Base-by-base conservation (phyloP, 345 rosid genomes). In the Populus simonii region DNA sequence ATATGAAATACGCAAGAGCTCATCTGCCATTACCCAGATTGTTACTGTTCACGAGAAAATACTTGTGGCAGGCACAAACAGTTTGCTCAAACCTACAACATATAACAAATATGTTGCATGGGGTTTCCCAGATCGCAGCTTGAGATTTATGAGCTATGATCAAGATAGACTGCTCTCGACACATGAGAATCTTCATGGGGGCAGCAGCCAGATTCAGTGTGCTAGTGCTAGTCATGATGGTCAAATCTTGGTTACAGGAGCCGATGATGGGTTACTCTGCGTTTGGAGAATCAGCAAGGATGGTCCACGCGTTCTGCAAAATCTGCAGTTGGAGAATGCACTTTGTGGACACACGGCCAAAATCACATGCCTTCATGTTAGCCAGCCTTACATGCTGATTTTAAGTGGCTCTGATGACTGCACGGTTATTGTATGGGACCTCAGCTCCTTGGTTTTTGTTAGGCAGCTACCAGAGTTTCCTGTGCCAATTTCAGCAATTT, bases 91-190 rank as follows among this genome's bases (percentile, higher is more conserved):
- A 85, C 98, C 99, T 55, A 89, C 91, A 84, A 93, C 97, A 29
- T 91, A 89, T 79, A 82, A 91, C 81, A 96, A 94, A 78, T 96
- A 92, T 79, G 87, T 96, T 13, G 85, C 97, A 36, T 96, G 99
- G 99, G 98, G 98, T 15, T 96, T 96, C 77, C 95, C 99, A 1
- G 99, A 96, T 78, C 89, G 92, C 71, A 96, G 99, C 85, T 87
- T 96, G 88, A 92, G 99, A 87, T 91, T 96, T 84, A 77, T 94
- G 87, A 92, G 92, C 89, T 94, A 91, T 87, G 99, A 96, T 86
- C 99, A 96, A 81, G 99, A 94, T 69, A 90, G 88, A 76, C 94
- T 96, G 53, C 87, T 92, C 69, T 94, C 97, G 22, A 90, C 99
- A 39, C 99, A 96, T 72, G 99, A 96, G 85, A 96, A 94, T 85